Evolutionary conservation across 768 basidiomycete species (phyloP), one percentile per base, ranked within the genome.

Genomic region (Pulveroboletus sp.): DNA sequence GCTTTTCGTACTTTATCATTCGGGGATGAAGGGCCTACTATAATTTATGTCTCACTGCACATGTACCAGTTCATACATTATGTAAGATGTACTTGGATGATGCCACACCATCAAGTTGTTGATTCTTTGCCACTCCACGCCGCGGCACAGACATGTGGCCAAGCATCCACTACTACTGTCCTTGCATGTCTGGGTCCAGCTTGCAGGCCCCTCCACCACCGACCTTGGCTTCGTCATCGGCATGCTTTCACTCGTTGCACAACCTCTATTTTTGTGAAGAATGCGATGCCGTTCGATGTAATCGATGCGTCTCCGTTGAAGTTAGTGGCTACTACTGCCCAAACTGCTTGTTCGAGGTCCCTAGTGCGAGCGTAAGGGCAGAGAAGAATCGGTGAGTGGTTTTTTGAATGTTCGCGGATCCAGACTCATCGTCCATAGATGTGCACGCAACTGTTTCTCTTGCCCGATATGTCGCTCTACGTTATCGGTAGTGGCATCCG

Each of bases 251-350:
- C 59, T 79, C 86, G 6, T 78, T 98, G 2, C 80, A 90, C 60
- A 79, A 78, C 24, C 81, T 99, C 8, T 96, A 92, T 69, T 98
- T 98, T 67, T 99, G 96, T 68, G 94, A 97, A 69, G 95, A 98
- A 78, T 99, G 96, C 68, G 95, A 98, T 68, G 86, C 89, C 2
- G 80, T 99, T 37, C 76, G 93, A 49, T 99, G 96, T 64, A 89
- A 96, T 65, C 80, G 85, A 55, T 99, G 96, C 60, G 91, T 95
- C 2, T 79, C 85, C 8, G 75, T 92, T 37, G 96, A 99, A 80
- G 89, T 98, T 65, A 89, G 91, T 64, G 91, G 90, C 36, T 99
- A 98, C 67, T 97, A 92, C 68, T 99, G 96, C 65, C 96, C 96
- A 27, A 94, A 95, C 67, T 99, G 96, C 67, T 76, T 97, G 16